phyloP scores from a whole-genome alignment of 345 rosid species.

The Salix caprea region DNA sequence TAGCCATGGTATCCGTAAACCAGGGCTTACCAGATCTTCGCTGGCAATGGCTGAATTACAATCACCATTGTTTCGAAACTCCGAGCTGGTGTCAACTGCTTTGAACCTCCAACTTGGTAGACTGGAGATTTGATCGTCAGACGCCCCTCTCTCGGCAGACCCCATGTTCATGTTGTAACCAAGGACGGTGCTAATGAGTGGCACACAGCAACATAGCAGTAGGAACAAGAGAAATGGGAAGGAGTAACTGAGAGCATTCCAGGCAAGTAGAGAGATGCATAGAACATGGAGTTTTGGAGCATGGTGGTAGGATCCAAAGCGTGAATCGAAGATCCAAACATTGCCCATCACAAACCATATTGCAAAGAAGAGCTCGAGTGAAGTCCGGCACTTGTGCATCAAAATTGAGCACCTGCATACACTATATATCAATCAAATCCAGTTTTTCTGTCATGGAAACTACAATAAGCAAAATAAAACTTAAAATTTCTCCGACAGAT shows the following conservation, averaged over 20 bases:
- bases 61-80: slow-evolving; percentile 28
- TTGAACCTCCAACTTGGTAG: slow-evolving; percentile 83
- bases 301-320: slow-evolving; percentile 65
- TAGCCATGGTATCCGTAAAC: too few species aligned
- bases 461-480: not conserved
- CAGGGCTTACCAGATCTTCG: slow-evolving; percentile 29
- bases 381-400: slow-evolving; percentile 90
- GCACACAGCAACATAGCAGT: slow-evolving; percentile 81
- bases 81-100: slow-evolving; percentile 33
- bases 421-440: slow-evolving; percentile 8
- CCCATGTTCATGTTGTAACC: slow-evolving; percentile 96
- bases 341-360: slow-evolving; percentile 99
- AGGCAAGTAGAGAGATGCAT: slow-evolving; percentile 81
- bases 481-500: not conserved
- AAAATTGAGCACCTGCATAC: slow-evolving; percentile 57
- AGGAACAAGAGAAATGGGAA: slow-evolving; percentile 89
- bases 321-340: slow-evolving; percentile 94
- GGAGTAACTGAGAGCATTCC: slow-evolving; percentile 89
- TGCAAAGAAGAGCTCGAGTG: slow-evolving; percentile 94
- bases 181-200: slow-evolving; percentile 64
- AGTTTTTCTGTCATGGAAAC: not conserved
- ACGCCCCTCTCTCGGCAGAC: slow-evolving; percentile 71
- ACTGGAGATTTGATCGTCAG: slow-evolving; percentile 78
- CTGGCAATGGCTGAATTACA: slow-evolving; percentile 27
- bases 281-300: slow-evolving; percentile 88